Evolutionary conservation across 805 yeast genomes (phyloP), one percentile per base, ranked within the genome.

Genomic region (Candida ipomoeae): DNA sequence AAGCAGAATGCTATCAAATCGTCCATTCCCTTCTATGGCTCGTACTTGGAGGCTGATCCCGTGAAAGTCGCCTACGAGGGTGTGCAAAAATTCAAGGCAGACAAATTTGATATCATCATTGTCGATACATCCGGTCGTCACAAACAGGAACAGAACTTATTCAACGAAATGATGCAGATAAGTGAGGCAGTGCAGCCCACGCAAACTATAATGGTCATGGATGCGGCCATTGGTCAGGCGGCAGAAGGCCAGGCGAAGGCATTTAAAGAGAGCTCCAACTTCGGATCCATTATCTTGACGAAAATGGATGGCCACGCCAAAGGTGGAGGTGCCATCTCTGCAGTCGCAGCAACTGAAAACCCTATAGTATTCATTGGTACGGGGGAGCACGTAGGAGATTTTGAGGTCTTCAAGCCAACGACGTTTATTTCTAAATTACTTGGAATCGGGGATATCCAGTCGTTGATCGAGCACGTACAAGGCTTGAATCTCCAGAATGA

Each of bases 321-420:
- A 71, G 99, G 99, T 67, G 99, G 99, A 72, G 99, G 99, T 76
- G 99, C 99, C 31, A 91, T 92, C 48, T 89, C 97, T 37, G 99
- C 99, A 0, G 97, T 92, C 48, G 99, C 99, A 2, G 94, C 97
- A 2, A 92, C 98, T 2, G 79, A 87, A 49, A 94, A 98, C 0
- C 99, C 99, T 6, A 86, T 92, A 58, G 88, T 87, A 7, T 92
- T 92, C 64, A 94, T 92, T 52, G 99, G 99, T 80, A 92, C 98
- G 2, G 99, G 99, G 65, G 99, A 92, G 68, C 99, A 94, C 64
- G 87, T 91, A 35, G 87, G 86, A 49, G 98, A 92, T 66, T 79
- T 92, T 53, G 99, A 94, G 68, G 82, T 87, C 44, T 92, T 92
- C 66, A 85, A 94, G 21, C 97, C 98, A 23, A 80, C 83, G 56